phyloP scores from a whole-genome alignment of 2,329 filamentous ascomycete genomes.

The Diaporthe velutina region DNA sequence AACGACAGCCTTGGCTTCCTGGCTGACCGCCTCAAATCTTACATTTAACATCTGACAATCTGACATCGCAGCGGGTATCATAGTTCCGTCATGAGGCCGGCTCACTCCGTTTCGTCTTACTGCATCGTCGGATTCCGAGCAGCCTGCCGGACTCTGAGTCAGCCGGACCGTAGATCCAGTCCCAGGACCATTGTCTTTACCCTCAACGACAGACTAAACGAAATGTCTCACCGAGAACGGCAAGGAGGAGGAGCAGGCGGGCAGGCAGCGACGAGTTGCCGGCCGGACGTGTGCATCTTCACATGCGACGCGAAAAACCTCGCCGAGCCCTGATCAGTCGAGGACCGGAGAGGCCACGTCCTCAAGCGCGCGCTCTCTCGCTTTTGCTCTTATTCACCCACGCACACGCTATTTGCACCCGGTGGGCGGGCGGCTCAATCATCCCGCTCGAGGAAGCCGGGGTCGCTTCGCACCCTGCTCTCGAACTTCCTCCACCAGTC shows the following conservation, averaged over 20 bases:
- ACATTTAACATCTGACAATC: background rate
- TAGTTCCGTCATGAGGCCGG: background rate
- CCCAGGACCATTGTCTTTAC: background rate
- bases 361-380: background rate
- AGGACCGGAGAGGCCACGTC: background rate
- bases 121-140: slow-evolving; percentile 11
- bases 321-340: slow-evolving; percentile 3
- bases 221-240: background rate
- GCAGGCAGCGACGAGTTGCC: slow-evolving; percentile 3
- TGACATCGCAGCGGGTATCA: background rate
- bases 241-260: background rate
- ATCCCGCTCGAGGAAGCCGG: slow-evolving; percentile 83
- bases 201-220: background rate
- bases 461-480: slow-evolving; percentile 84
- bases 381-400: background rate
- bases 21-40: background rate
- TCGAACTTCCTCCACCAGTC: slow-evolving; percentile 99
- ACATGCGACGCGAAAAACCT: background rate
- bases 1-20: slow-evolving; percentile 1
- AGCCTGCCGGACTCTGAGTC: slow-evolving; percentile 2
- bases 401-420: background rate
- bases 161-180: background rate
- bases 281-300: slow-evolving; percentile 8
- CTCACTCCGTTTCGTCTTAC: slow-evolving; percentile 14
- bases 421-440: slow-evolving; percentile 35